Conservation (phyloP, 2,329 filamentous ascomycete genomes). For the Myriosclerotinia curreyana region DNA sequence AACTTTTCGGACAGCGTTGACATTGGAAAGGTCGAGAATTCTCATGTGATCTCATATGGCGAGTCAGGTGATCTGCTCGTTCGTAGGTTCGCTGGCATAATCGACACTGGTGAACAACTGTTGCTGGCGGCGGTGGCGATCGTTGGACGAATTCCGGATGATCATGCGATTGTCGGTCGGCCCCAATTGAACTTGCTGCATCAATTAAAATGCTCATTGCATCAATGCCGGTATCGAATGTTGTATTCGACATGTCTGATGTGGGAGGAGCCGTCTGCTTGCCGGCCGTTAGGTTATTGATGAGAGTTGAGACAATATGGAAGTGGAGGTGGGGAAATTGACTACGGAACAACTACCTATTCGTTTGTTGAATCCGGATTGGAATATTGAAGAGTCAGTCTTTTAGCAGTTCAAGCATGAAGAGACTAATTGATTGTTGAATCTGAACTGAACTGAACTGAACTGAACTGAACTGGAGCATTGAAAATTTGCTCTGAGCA, state of each 20-base stretch:
- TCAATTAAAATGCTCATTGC: neutral
- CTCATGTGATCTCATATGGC: constrained; percentile 30
- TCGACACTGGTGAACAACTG: constrained; percentile 23
- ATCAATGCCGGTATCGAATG: neutral
- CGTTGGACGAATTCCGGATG: no score
- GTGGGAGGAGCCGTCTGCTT: no score
- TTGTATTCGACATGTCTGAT: neutral
- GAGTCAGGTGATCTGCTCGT: constrained; percentile 26
- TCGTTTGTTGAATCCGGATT: no score
- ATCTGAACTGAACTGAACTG: no score
- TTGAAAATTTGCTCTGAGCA: no score
- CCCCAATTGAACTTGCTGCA: neutral
- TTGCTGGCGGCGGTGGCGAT: neutral
- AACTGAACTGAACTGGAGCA: no score
- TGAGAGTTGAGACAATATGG: neutral
- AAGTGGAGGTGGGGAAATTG: neutral
- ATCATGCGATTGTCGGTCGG: neutral
- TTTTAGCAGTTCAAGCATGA: no score
- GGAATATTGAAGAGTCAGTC: no score
- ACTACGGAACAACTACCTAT: no score
- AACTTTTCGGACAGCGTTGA: constrained; percentile 29
- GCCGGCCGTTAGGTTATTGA: neutral
- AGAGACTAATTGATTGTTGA: no score
- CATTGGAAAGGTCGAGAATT: constrained; percentile 29
- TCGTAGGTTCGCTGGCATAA: constrained; percentile 29